These are phyloP conservation scores for Chalaropsis ovoidea DNA, from an alignment of 2,329 filamentous ascomycete genomes.

Conservation along the genomic window DNA sequence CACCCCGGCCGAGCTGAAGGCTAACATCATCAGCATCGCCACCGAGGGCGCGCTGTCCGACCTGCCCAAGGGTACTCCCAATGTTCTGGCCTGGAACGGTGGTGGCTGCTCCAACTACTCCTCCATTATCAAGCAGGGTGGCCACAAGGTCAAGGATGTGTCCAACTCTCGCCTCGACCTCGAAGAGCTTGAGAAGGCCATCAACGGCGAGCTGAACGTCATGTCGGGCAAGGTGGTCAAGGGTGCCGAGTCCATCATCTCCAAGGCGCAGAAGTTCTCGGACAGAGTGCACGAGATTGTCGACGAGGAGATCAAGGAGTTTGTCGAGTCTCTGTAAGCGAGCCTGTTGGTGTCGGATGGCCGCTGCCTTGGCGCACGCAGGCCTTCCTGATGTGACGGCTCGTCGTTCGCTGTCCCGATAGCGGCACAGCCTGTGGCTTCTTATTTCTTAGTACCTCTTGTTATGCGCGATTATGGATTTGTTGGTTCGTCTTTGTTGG, in stretches of 20 bases:
- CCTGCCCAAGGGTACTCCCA: slow-evolving; percentile 76
- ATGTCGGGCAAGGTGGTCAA: slow-evolving; percentile 48
- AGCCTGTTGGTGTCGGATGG: neutral
- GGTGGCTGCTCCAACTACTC: slow-evolving; percentile 88
- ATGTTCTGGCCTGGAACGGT: slow-evolving; percentile 98
- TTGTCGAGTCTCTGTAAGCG: slow-evolving; percentile 30
- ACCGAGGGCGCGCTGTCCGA: slow-evolving; percentile 69
- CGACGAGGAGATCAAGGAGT: slow-evolving; percentile 51
- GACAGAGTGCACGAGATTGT: slow-evolving; percentile 54
- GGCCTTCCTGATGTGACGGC: too few relatives aligned
- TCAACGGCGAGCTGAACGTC: slow-evolving; percentile 52
- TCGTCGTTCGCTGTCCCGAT: neutral
- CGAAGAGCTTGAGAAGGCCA: slow-evolving; percentile 50
- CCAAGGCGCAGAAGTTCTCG: slow-evolving; percentile 51
- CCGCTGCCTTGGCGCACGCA: too few relatives aligned
- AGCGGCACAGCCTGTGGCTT: neutral
- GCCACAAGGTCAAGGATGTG: slow-evolving; percentile 51
- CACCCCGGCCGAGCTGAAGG: slow-evolving; percentile 90
- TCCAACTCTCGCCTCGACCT: slow-evolving; percentile 39
- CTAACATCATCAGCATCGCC: slow-evolving; percentile 70
- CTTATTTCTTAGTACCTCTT: slow-evolving; percentile 3
- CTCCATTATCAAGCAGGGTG: slow-evolving; percentile 63
- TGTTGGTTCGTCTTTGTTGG: neutral
- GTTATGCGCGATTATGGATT: slow-evolving; percentile 14
- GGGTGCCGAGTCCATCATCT: slow-evolving; percentile 42